phyloP scores from a whole-genome alignment of 129 eudicot species.

The Smallanthus sonchifolius region DNA sequence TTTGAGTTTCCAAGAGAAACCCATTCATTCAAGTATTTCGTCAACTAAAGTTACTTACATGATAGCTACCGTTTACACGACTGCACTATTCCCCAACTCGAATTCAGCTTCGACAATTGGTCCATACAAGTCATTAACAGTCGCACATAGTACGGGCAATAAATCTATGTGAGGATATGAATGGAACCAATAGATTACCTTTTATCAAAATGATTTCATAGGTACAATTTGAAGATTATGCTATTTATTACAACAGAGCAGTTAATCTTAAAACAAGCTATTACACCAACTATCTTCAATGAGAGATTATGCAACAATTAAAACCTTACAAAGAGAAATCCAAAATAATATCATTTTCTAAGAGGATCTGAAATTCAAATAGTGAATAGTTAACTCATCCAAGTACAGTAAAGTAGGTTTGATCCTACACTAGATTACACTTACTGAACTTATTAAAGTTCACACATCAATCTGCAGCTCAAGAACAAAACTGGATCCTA shows the following conservation, averaged over 20 bases:
- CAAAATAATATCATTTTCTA: background rate
- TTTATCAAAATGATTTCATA: slow-evolving; percentile 2
- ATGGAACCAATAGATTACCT: slow-evolving; percentile 6
- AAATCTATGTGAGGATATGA: background rate
- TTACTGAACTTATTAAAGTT: background rate
- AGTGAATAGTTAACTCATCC: background rate
- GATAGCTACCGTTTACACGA: background rate
- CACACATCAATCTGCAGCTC: slow-evolving; percentile 6
- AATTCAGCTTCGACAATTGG: background rate
- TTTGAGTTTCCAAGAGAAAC: background rate
- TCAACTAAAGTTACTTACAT: background rate
- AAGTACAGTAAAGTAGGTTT: background rate
- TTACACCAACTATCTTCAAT: background rate
- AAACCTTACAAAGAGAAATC: background rate
- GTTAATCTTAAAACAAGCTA: background rate
- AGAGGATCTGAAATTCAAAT: background rate
- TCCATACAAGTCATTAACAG: background rate
- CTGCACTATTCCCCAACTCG: background rate
- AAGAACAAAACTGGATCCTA: background rate
- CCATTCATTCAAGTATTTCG: background rate
- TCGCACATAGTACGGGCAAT: background rate
- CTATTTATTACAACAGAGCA: background rate
- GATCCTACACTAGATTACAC: slow-evolving; percentile 11
- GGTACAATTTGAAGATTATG: background rate
- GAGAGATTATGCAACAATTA: background rate